A percentile compares a stretch with the other conserved stretches of the same genome.
Conservation (phyloP, 768 basidiomycete species). For the Boletus pseudo-olivaceus region DNA sequence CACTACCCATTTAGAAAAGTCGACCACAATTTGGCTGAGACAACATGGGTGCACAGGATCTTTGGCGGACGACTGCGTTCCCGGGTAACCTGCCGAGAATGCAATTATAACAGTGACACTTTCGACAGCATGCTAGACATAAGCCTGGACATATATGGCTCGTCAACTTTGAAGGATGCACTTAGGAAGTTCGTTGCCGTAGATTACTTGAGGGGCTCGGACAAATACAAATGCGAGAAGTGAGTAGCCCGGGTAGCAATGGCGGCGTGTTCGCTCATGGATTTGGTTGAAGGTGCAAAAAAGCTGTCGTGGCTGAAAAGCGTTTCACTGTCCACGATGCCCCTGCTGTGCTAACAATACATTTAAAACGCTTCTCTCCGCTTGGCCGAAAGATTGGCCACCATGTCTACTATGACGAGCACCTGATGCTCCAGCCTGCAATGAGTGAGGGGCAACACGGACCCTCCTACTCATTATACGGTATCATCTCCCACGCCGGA, state of each 20-base stretch:
- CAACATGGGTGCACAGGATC: slow-evolving; percentile 91
- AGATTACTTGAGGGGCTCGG: slow-evolving; percentile 81
- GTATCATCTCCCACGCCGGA: slow-evolving; percentile 91
- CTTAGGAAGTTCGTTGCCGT: slow-evolving; percentile 75
- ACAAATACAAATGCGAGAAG: slow-evolving; percentile 99
- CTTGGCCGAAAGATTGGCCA: slow-evolving; percentile 84
- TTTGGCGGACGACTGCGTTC: slow-evolving; percentile 93
- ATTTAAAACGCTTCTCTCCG: slow-evolving; percentile 93
- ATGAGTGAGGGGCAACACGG: slow-evolving; percentile 83
- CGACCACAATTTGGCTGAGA: slow-evolving; percentile 69
- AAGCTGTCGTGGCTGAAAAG: slow-evolving; percentile 86
- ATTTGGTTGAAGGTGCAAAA: slow-evolving; percentile 70
- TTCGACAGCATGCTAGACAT: slow-evolving; percentile 94
- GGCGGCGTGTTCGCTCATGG: slow-evolving; percentile 3
- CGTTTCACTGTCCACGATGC: slow-evolving; percentile 85
- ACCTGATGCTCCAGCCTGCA: slow-evolving; percentile 63
- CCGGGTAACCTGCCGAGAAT: slow-evolving; percentile 80
- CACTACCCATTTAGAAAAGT: slow-evolving; percentile 50
- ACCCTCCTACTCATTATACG: slow-evolving; percentile 83
- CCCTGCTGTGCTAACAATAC: slow-evolving; percentile 84
- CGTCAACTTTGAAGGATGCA: slow-evolving; percentile 62
- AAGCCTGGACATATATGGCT: slow-evolving; percentile 80
- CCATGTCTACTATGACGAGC: slow-evolving; percentile 73
- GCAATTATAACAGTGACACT: slow-evolving; percentile 88
- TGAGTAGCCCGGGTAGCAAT: slow-evolving; percentile 39